Percentiles rank a stretch among this genome's conserved stretches.
These are phyloP conservation scores for Plantago elongata DNA, from an alignment of 257 asterid genomes.

Conservation along the genomic window DNA sequence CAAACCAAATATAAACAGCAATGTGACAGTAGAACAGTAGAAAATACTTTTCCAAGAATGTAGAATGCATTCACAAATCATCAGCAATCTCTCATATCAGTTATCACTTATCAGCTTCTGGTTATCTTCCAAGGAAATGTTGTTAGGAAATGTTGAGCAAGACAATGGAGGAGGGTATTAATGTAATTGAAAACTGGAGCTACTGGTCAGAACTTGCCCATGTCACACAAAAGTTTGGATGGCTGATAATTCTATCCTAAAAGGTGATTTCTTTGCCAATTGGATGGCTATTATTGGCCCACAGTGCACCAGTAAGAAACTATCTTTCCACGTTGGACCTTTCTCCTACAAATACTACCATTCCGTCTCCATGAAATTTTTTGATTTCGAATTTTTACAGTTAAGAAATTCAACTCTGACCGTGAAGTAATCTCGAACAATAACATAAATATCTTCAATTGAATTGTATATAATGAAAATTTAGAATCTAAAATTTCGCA, in stretches of 20 bases:
- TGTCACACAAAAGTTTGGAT: slow-evolving; percentile 21
- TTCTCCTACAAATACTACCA: no score
- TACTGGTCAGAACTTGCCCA: slow-evolving; percentile 34
- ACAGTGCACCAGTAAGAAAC: slow-evolving; percentile 11
- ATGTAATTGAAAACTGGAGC: slow-evolving; percentile 18
- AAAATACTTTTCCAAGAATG: not conserved
- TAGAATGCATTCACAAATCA: not conserved
- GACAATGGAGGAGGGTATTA: slow-evolving; percentile 20
- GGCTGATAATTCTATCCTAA: slow-evolving; percentile 33
- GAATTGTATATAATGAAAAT: no score
- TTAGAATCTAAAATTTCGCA: no score
- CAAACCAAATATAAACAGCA: no score
- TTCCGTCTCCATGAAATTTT: no score
- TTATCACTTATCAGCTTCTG: not conserved
- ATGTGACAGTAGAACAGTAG: no score
- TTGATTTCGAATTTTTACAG: no score
- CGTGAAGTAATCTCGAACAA: no score
- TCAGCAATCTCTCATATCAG: not conserved
- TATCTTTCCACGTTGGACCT: slow-evolving; percentile 28
- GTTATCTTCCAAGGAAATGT: not conserved
- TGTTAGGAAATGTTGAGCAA: no score
- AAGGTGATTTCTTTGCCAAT: slow-evolving; percentile 32
- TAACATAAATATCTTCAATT: no score
- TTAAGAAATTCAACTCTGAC: no score
- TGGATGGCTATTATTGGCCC: slow-evolving; percentile 28